Conservation (phyloP, 2,329 filamentous ascomycete species). For the Hawksworthiomyces lignivorus region DNA sequence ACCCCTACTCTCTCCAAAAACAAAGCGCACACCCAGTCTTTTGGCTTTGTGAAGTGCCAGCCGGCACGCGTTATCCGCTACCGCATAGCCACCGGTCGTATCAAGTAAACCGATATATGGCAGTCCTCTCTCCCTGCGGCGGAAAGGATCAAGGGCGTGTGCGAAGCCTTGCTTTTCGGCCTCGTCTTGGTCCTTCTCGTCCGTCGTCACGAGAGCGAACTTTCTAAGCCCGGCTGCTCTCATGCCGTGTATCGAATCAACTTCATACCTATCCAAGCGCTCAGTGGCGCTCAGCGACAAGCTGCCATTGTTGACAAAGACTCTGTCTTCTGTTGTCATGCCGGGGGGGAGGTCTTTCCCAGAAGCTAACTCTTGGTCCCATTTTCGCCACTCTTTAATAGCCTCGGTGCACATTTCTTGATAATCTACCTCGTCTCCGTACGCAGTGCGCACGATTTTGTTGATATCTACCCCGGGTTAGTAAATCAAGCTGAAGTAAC, state of each 20-base stretch:
- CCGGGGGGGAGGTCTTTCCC: slow-evolving; percentile 14
- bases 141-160: too few species aligned
- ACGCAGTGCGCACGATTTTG: slow-evolving; percentile 35
- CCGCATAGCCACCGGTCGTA: slow-evolving; percentile 35
- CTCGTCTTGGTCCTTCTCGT: too few species aligned
- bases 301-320: slow-evolving; percentile 34
- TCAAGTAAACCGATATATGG: too few species aligned
- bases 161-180: too few species aligned
- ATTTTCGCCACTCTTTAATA: slow-evolving; percentile 32
- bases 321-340: slow-evolving; percentile 21
- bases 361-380: slow-evolving; percentile 33
- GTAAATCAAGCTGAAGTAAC: too few species aligned
- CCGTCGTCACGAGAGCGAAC: too few species aligned
- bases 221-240: too few species aligned
- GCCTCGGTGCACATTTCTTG: slow-evolving; percentile 37
- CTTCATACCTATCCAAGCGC: too few species aligned
- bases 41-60: slow-evolving; percentile 36
- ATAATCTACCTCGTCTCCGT: slow-evolving; percentile 36
- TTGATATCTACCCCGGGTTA: too few species aligned
- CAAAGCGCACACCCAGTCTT: slow-evolving; percentile 31
- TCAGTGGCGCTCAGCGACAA: too few species aligned
- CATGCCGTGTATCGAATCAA: too few species aligned
- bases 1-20: slow-evolving; percentile 29
- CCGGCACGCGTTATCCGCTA: slow-evolving; percentile 38
- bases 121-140: too few species aligned